Base-by-base conservation (phyloP, 192 early-diverging fungal genomes). In the Mortierella claussenii region DNA sequence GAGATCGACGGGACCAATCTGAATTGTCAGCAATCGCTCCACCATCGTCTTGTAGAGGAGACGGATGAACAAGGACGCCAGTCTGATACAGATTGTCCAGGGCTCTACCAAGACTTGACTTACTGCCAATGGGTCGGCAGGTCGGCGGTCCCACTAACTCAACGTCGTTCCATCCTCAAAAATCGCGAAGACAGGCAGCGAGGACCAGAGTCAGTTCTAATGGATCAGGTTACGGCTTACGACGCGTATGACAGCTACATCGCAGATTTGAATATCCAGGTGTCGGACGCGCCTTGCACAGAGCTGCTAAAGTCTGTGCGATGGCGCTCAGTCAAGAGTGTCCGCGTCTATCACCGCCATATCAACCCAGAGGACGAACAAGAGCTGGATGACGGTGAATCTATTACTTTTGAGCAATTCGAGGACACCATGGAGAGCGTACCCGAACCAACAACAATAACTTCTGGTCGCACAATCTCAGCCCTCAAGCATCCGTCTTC, bases 331-430 rank as follows among this genome's bases (percentile, higher is more conserved):
- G 23, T 36, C 43, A 69, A 69, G n/a, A 40, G 31, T 5, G 24
- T 69, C 31, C 37, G 56, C 27, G 28, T 60, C 20, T 69, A 44
- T 40, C 49, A 32, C 3, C 66, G 66, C 48, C 49, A 64, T 24
- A 51, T 51, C 20, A 37, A 36, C 26, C 33, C 6, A 5, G 31
- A 33, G 23, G 32, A 17, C 24, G 33, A 27, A 18, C 13, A 48
- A 40, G 37, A 40, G 37, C 7, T 40, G 13, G 37, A 40, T 10
- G 37, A 40, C 13, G 37, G 7, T 40, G 37, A 40, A 7, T 40
- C 37, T 13, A 40, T 40, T 10, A 40, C 13, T 13, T 40, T 40
- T 10, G 37, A 40, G 8, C 37, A 40, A 40, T 40, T 10, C 13
- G 37, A 40, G 37, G 8, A 40, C 10, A 20, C n/a, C 45, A 47